phyloP scores from a whole-genome alignment of 2,329 filamentous ascomycete species.

The Leptographium galeiforme region DNA sequence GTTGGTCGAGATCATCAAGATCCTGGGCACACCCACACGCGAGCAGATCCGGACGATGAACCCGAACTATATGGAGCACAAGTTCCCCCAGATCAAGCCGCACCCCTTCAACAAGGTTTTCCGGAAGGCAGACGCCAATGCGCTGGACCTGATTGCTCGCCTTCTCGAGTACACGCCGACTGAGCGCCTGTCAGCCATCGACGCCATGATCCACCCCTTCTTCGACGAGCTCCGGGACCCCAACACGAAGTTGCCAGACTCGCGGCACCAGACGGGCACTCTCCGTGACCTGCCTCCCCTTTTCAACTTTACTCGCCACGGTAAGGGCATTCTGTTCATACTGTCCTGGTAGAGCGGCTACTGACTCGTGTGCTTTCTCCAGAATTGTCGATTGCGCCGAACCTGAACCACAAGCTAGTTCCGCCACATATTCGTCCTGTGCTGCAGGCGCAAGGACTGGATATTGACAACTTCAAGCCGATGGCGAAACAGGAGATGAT shows the following conservation, averaged over 20 bases:
- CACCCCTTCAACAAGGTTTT: conserved; percentile 99
- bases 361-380: not conserved
- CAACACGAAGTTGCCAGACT: conserved; percentile 84
- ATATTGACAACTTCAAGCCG: conserved; percentile 88
- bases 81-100: conserved; percentile 99
- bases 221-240: conserved; percentile 94
- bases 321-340: conserved; percentile 37
- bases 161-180: conserved; percentile 96
- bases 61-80: conserved; percentile 99
- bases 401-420: conserved; percentile 77
- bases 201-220: conserved; percentile 97
- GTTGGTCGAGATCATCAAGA: conserved; percentile 98
- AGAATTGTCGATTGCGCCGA: conserved; percentile 88
- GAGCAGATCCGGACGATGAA: conserved; percentile 99
- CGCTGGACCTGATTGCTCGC: conserved; percentile 87
- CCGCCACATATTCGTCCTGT: conserved; percentile 66
- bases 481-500: conserved; percentile 94
- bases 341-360: not conserved
- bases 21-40: conserved; percentile 86
- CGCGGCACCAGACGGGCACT: conserved; percentile 71
- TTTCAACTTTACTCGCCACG: conserved; percentile 89
- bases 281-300: conserved; percentile 72
- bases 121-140: conserved; percentile 83
- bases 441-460: conserved; percentile 65
- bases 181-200: conserved; percentile 80